These are phyloP conservation scores for Draba incana DNA, from an alignment of 345 rosid species.

Conservation along the genomic window DNA sequence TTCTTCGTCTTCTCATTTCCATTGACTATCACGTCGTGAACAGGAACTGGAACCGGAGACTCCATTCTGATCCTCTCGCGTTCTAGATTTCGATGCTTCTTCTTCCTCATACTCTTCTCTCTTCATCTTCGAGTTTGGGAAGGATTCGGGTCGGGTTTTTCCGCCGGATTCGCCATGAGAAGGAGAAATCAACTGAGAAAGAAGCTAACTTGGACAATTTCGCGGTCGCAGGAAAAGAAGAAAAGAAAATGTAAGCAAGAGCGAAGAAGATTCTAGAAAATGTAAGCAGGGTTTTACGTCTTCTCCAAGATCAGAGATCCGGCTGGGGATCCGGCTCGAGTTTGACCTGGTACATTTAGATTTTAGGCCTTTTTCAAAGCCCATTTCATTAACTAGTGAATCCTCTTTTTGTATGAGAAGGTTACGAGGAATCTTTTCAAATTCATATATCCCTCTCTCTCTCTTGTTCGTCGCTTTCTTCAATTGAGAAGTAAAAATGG, in stretches of 20 bases:
- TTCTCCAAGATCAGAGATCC: too few species aligned
- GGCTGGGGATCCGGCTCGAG: too few species aligned
- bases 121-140: constrained; percentile 23
- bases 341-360: too few species aligned
- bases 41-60: constrained; percentile 63
- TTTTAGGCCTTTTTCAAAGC: too few species aligned
- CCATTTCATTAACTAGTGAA: too few species aligned
- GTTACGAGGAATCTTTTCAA: constrained; percentile 32
- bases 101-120: constrained; percentile 47
- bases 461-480: neutral
- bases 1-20: constrained; percentile 88
- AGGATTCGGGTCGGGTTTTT: constrained; percentile 38
- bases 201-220: too few species aligned
- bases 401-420: too few species aligned
- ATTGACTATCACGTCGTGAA: constrained; percentile 78
- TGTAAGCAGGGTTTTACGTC: too few species aligned
- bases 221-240: too few species aligned
- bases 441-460: constrained; percentile 22
- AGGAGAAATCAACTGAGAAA: neutral
- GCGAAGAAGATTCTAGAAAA: too few species aligned
- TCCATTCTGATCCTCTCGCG: constrained; percentile 46
- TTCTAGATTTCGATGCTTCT: constrained; percentile 36
- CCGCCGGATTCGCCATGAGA: constrained; percentile 46
- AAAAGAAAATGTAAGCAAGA: too few species aligned
- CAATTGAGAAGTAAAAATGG: constrained; percentile 30